phyloP scores from a whole-genome alignment of 805 yeast species.

The Saccharomycopsis capsularis region DNA sequence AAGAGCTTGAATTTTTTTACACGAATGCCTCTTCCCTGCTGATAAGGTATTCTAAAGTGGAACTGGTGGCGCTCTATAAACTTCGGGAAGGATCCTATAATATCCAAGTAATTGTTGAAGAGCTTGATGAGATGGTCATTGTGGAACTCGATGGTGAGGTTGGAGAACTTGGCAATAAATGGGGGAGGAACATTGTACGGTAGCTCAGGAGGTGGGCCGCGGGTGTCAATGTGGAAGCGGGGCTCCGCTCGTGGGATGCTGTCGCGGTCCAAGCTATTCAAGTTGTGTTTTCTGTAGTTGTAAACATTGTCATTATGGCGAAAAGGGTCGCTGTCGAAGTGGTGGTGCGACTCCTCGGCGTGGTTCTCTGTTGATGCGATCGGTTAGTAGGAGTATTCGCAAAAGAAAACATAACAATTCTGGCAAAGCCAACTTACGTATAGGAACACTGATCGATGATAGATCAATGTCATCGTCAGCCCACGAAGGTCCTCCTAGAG shows the following conservation, averaged over 20 bases:
- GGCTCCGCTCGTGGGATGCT: not conserved
- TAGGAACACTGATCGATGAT: constrained; percentile 48
- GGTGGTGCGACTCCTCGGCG: not conserved
- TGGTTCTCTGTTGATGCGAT: constrained; percentile 1
- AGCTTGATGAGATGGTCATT: constrained; percentile 15
- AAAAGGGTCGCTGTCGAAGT: not conserved
- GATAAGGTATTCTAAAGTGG: constrained; percentile 13
- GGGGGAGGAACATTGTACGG: constrained; percentile 41
- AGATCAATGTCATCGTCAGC: constrained; percentile 67
- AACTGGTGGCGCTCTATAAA: constrained; percentile 48
- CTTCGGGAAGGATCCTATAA: constrained; percentile 27
- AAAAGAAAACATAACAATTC: no score
- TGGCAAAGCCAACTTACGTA: no score
- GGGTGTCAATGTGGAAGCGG: not conserved
- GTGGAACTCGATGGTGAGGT: constrained; percentile 50
- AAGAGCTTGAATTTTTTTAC: constrained; percentile 55
- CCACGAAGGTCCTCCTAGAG: constrained; percentile 38
- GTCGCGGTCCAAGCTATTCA: not conserved
- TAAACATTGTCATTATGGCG: constrained; percentile 2
- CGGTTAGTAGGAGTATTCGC: not conserved
- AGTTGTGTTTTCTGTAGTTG: constrained; percentile 11
- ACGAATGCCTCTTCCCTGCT: constrained; percentile 41
- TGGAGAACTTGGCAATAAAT: constrained; percentile 54
- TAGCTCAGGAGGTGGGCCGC: constrained; percentile 6
- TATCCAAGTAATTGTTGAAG: constrained; percentile 21